Percentiles rank a stretch among this genome's conserved stretches.
Evolutionary conservation across 257 asterid species (phyloP).

Genomic region (Agastache rugosa): DNA sequence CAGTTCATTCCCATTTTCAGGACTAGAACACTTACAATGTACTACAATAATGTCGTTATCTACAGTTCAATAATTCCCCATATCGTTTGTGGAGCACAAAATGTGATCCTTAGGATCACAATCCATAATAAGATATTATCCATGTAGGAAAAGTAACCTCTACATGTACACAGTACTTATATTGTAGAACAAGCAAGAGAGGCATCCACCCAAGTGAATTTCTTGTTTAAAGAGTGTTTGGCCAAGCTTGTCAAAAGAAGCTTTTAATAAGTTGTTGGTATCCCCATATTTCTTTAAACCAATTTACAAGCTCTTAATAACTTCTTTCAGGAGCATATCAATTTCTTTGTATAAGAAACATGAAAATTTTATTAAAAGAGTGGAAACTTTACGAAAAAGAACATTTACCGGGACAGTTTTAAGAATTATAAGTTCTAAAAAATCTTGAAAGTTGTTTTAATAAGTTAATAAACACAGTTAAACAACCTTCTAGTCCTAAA

Average conservation of each 20-base stretch:
- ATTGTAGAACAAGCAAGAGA: neutral
- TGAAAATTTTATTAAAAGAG: neutral
- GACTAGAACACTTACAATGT: slow-evolving; percentile 4
- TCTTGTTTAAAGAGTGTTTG: neutral
- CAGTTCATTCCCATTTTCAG: slow-evolving; percentile 10
- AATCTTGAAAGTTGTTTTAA: neutral
- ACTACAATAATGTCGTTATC: neutral
- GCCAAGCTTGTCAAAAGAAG: neutral
- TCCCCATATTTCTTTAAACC: too few species aligned
- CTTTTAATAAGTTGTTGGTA: too few species aligned
- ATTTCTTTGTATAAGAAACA: neutral
- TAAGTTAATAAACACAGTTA: neutral
- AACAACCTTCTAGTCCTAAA: neutral
- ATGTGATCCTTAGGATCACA: neutral
- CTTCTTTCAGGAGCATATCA: neutral
- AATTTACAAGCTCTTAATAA: neutral
- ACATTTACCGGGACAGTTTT: neutral
- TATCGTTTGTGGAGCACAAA: neutral
- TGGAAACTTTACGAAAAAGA: neutral
- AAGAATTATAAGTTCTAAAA: neutral
- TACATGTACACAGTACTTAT: neutral
- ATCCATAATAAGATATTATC: neutral
- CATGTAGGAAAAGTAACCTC: neutral
- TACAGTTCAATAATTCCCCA: slow-evolving; percentile 6
- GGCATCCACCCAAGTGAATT: neutral